Conservation (phyloP, 371 early-diverging fungal species). For the Mortierella sp. region DNA sequence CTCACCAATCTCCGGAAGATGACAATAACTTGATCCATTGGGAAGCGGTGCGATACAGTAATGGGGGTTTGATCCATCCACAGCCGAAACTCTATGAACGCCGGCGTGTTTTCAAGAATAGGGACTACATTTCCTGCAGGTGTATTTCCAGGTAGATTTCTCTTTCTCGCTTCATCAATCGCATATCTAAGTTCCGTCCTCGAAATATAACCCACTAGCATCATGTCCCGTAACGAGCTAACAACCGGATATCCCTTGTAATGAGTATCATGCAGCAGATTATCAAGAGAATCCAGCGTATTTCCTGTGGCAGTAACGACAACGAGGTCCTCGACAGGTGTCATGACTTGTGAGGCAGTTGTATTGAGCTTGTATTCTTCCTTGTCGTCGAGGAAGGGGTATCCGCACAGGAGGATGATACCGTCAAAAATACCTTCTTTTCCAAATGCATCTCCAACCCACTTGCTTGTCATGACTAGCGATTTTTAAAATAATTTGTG, state of each 20-base stretch:
- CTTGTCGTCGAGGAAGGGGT: slow-evolving; percentile 91
- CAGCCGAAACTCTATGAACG: slow-evolving; percentile 69
- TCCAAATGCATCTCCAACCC: slow-evolving; percentile 87
- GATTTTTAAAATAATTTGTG: too few species aligned
- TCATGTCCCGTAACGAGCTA: slow-evolving; percentile 60
- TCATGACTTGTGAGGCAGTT: slow-evolving; percentile 70
- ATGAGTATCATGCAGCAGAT: slow-evolving; percentile 61
- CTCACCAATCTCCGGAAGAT: slow-evolving; percentile 76
- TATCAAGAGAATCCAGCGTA: slow-evolving; percentile 65
- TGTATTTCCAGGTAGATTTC: slow-evolving; percentile 54
- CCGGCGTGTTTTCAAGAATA: slow-evolving; percentile 60
- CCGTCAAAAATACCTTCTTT: slow-evolving; percentile 88
- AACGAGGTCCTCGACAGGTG: slow-evolving; percentile 67
- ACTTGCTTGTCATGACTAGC: slow-evolving; percentile 80
- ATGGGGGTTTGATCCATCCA: slow-evolving; percentile 84
- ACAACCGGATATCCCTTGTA: slow-evolving; percentile 86
- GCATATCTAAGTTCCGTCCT: slow-evolving; percentile 79
- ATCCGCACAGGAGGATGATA: slow-evolving; percentile 80
- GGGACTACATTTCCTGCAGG: slow-evolving; percentile 58
- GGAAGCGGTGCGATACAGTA: slow-evolving; percentile 68
- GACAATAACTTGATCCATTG: slow-evolving; percentile 83
- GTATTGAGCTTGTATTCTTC: slow-evolving; percentile 78
- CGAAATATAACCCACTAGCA: slow-evolving; percentile 81
- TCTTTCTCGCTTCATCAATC: slow-evolving; percentile 60
- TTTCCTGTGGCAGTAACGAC: slow-evolving; percentile 65